Evolutionary conservation across 2,329 filamentous ascomycete species (phyloP).

Genomic region (Paraphoma sp.): DNA sequence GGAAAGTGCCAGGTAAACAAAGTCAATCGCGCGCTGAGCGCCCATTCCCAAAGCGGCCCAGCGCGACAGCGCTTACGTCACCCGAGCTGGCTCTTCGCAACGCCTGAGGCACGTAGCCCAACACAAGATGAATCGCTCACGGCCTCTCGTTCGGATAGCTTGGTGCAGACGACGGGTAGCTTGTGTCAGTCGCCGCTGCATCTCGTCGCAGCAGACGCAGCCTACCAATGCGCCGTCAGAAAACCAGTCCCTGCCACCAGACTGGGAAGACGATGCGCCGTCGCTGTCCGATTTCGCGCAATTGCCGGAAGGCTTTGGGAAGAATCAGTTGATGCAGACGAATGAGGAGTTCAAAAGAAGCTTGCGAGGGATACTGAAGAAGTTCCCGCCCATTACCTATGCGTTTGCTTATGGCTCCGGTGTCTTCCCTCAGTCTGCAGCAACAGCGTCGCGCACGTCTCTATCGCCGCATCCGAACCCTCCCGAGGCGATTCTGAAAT

Average conservation of each 20-base stretch:
- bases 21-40: slow-evolving; percentile 11
- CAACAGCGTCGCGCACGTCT: slow-evolving; percentile 55
- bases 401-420: slow-evolving; percentile 97
- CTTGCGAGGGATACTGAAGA: slow-evolving; percentile 83
- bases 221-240: slow-evolving; percentile 22
- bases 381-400: slow-evolving; percentile 95
- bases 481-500: slow-evolving; percentile 78
- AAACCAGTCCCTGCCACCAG: slow-evolving; percentile 52
- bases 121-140: slow-evolving; percentile 42
- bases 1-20: slow-evolving; percentile 19
- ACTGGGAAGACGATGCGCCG: slow-evolving; percentile 79
- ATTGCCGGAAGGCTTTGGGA: slow-evolving; percentile 81
- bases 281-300: slow-evolving; percentile 77
- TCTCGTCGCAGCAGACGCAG: slow-evolving; percentile 32
- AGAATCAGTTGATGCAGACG: slow-evolving; percentile 93
- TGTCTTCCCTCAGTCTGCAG: slow-evolving; percentile 81
- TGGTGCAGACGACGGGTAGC: slow-evolving; percentile 33
- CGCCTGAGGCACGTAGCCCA: slow-evolving; percentile 25
- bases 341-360: slow-evolving; percentile 95
- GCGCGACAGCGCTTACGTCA: slow-evolving; percentile 30
- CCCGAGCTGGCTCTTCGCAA: slow-evolving; percentile 21
- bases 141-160: slow-evolving; percentile 35
- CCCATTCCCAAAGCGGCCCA: slow-evolving; percentile 6
- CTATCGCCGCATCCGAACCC: slow-evolving; percentile 81
- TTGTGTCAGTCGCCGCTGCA: slow-evolving; percentile 29